Base-by-base conservation (phyloP, 441 rosid genomes). In the Capsella rubella region DNA sequence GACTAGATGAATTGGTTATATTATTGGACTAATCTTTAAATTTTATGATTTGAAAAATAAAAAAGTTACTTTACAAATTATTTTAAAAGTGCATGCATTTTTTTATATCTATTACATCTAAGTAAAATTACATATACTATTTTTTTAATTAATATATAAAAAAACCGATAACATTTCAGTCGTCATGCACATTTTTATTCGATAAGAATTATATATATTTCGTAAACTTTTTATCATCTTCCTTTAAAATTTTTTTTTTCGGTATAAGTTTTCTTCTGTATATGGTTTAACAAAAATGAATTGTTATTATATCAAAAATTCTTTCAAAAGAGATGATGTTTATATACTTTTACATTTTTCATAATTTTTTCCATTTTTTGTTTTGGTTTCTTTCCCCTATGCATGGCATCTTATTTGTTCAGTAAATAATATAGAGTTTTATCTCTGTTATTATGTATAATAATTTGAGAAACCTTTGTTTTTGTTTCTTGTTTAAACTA, bases 401-500 rank as follows among this genome's bases (percentile, higher is more conserved):
- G n/a, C n/a, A n/a, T 72, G 46, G 47, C 56, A 21, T 15, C 25
- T 31, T 46, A 52, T 21, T 21, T 63, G 5, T 12, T 64, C 34
- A 8, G 58, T 46, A 6, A 31, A 42, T 10, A 34, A 45, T 32
- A 1, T 14, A 56, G 10, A 46, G 12, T 55, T 56, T 51, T 6
- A 11, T 35, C 15, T 65, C 15, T 61, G 34, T 28, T 51, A 34
- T 42, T 72, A 28, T 61, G 53, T 71, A 42, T 21, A 21, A 21
- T 21, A 71, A 61, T 62, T 57, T 73, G 71, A 56, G 50, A 25
- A 66, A 32, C n/a, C 54, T 12, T 34, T 34, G 54, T 39, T 58
- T 50, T 58, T 47, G 16, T 40, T 64, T 47, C 13, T 64, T 56
- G 18, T 57, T 35, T 3, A 16, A 18, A 52, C 13, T 15, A 32